Base-by-base conservation (phyloP, 192 early-diverging fungal species). In the Endogone sp. region DNA sequence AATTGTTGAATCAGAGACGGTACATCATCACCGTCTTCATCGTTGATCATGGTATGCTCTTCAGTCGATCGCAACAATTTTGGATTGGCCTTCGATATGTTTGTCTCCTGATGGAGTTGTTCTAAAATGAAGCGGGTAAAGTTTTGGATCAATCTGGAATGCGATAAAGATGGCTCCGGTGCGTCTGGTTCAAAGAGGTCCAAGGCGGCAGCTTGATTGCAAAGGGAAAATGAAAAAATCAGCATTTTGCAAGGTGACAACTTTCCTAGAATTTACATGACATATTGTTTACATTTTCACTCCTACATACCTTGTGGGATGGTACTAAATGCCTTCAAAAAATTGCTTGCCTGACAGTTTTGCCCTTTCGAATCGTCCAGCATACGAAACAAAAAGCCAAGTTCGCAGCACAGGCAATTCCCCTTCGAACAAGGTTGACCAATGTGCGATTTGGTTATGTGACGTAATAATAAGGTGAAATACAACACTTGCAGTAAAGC, bases 331-430 rank as follows among this genome's bases (percentile, higher is more conserved):
- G 90, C 94, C 0, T 89, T 79, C 66, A 99, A 81, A 67, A 99
- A 95, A 71, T 95, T 96, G 11, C 91, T 82, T 3, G 97, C 97
- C 62, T 98, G 96, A 78, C 97, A 99, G 73, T 96, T 97, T 54
- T 89, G 85, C 21, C 97, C 96, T n/a, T 88, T 83, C 3, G 94
- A 87, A 30, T 92, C 89, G 56, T 93, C 92, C 23, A 99, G 75
- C 94, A 95, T 95, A 0, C 92, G 80, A 74, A 96, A 97, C 68
- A 99, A 74, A 64, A 96, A 93, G 0, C 94, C 95, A 27, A 98
- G 80, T 64, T 99, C 96, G 82, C 97, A 99, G 6, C 85, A 82
- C 60, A 99, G 73, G 56, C 97, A 99, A 66, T 79, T 84, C 32
- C 93, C 88, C 56, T 88, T 86, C 1, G 84, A 61, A 63, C 96